Base-by-base conservation (phyloP, 2,329 filamentous ascomycete species). In the Calonectria fujianensis region DNA sequence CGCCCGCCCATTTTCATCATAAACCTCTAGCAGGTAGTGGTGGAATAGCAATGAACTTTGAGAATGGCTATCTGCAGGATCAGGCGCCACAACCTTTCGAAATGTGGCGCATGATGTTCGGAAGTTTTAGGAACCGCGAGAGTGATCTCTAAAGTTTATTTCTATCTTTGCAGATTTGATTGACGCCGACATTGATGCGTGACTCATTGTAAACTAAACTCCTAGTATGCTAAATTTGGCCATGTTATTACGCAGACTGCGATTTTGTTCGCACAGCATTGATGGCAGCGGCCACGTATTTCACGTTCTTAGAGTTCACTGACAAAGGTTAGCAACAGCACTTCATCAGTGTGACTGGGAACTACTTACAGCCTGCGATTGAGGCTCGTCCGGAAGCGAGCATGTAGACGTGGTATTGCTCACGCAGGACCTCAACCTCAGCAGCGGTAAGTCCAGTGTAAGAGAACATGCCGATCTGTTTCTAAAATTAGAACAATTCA, bases 401-500 rank as follows among this genome's bases (percentile, higher is more conserved):
- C 89, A 96, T 95, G 86, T 96, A 96, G 68, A 97, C 90, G 84
- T 96, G 95, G 74, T 89, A 91, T 63, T 94, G 90, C 72, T 92
- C 88, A 50, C 93, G 90, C 74, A 97, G 87, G 85, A 91, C 91
- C 78, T 90, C 80, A 10, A 96, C 94, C 83, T 97, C 94, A 70
- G 90, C 83, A 85, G 95, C 93, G 4, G 85, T 90, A 82, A 97
- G 86, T 10, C 95, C 95, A 0, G 95, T 97, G 85, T 97, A 99
- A 84, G 94, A 96, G 87, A 99, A 99, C 97, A 99, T 99, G 87
- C 97, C 97, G 82, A 98, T 98, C 90, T 99, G 3, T 4, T 37
- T 1, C 18, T 20, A 29, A 1, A 18, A 48, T 79, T 16, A 79
- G 74, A 20, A 29, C 14, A 51, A 32, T 29, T 10, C 14, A 35